Base-by-base conservation (phyloP, 2,329 filamentous ascomycete genomes). In the Aspergillus amoenus region DNA sequence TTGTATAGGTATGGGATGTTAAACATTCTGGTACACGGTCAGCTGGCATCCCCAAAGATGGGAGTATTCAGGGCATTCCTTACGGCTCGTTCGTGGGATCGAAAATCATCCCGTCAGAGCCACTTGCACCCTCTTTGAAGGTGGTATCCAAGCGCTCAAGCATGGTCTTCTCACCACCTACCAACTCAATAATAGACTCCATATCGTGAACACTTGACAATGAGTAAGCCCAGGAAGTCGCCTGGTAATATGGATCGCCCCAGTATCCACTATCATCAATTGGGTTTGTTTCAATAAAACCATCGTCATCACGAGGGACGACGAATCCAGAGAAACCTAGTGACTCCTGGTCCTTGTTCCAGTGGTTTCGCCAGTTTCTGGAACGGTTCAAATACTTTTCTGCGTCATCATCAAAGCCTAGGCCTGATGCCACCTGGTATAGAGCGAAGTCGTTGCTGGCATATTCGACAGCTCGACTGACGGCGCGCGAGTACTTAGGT, bases 131-230 rank as follows among this genome's bases (percentile, higher is more conserved):
- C 5, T 68, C 59, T 5, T 55, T 64, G 70, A 89, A 88, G 53
- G 88, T 80, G 62, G 79, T 84, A 49, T 88, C 78, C 5, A 90
- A 78, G 1, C 87, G 68, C 7, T 64, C 53, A 15, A 68, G 61
- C 15, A 67, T 65, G 13, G 56, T 66, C 37, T 70, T 49, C 13
- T 75, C 62, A 0, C 86, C 87, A n/a, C 86, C 86, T 48, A 78
- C 75, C 34, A 81, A 73, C 2, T 76, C 63, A 54, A 89, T 79
- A 52, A 88, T 70, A 21, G 78, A 76, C 24, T 76, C 72, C 56
- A 88, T 76, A 69, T 90, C 87, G 69, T 90, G 87, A 48, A 87
- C 82, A n/a, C 85, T 82, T 58, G 86, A 87, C 78, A 88, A 86
- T 5, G 82, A 84, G 73, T 89, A 89, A 54, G 86, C 84, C 79